Conservation (phyloP, 2,329 filamentous ascomycete species). For the Parastagonospora avenae region DNA sequence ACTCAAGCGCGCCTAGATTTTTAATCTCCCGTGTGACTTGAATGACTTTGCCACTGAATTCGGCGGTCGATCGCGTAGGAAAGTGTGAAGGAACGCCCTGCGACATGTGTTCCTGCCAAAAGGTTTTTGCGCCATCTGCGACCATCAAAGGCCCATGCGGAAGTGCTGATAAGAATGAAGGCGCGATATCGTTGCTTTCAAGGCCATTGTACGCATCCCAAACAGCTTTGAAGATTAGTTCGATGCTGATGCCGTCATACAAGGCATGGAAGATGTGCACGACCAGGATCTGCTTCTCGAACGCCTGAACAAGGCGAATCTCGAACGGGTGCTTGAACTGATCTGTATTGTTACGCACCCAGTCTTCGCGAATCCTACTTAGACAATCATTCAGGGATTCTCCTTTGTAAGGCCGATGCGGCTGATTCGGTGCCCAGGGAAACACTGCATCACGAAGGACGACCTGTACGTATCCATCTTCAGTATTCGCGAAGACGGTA, state of each 20-base stretch:
- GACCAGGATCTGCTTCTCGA: conserved; percentile 51
- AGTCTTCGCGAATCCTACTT: conserved; percentile 50
- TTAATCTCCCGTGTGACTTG: conserved; percentile 42
- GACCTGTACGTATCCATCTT: conserved; percentile 78
- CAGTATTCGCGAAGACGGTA: conserved; percentile 72
- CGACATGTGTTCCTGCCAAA: conserved; percentile 69
- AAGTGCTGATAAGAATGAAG: conserved; percentile 70
- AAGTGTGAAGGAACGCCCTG: conserved; percentile 41
- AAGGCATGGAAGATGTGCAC: conserved; percentile 82
- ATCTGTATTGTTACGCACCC: conserved; percentile 60
- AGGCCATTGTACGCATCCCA: conserved; percentile 55
- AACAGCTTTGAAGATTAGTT: conserved; percentile 67
- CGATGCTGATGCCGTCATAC: conserved; percentile 83
- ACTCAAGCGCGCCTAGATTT: conserved; percentile 54
- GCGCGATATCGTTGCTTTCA: conserved; percentile 43
- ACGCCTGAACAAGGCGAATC: conserved; percentile 50
- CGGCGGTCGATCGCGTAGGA: conserved; percentile 13
- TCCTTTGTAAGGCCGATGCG: conserved; percentile 14
- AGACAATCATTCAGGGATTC: conserved; percentile 29
- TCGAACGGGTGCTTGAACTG: conserved; percentile 60
- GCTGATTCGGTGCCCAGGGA: conserved; percentile 14
- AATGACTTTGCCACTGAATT: conserved; percentile 24
- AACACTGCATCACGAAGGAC: conserved; percentile 56
- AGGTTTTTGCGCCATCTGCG: conserved; percentile 57
- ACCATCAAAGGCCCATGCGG: conserved; percentile 69